phyloP scores from a whole-genome alignment of 73 alveolate species.

The Tetrahymena malaccensis region DNA sequence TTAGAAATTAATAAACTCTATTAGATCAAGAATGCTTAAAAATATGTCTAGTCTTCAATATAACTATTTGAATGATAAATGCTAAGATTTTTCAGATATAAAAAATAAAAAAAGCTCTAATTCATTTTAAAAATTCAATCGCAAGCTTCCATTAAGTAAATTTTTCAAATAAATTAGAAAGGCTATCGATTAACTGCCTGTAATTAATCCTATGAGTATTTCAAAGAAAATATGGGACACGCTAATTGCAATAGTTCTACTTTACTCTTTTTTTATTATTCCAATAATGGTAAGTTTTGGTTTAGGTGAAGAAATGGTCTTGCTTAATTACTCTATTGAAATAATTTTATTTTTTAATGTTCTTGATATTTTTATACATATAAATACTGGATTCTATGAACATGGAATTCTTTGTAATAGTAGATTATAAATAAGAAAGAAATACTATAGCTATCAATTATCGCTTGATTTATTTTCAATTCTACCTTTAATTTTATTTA shows the following conservation, averaged over 20 bases:
- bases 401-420: neutral
- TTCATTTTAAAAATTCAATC: neutral
- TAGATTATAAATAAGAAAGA: neutral
- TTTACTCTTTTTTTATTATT: neutral
- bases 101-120: too few species aligned
- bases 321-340: neutral
- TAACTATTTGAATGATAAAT: neutral
- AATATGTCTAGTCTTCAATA: neutral
- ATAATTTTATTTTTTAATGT: neutral
- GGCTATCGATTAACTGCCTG: neutral
- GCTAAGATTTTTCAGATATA: neutral
- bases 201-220: neutral
- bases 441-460: neutral
- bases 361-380: neutral
- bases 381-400: neutral
- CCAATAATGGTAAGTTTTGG: neutral
- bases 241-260: neutral
- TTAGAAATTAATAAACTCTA: too few species aligned
- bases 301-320: neutral
- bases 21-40: neutral
- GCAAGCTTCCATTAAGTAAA: neutral
- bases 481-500: neutral
- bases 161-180: neutral
- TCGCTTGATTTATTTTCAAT: neutral
- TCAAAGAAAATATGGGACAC: neutral